These are phyloP conservation scores for Fusarium sp. DNA, from an alignment of 2,329 filamentous ascomycete genomes.

Conservation along the genomic window DNA sequence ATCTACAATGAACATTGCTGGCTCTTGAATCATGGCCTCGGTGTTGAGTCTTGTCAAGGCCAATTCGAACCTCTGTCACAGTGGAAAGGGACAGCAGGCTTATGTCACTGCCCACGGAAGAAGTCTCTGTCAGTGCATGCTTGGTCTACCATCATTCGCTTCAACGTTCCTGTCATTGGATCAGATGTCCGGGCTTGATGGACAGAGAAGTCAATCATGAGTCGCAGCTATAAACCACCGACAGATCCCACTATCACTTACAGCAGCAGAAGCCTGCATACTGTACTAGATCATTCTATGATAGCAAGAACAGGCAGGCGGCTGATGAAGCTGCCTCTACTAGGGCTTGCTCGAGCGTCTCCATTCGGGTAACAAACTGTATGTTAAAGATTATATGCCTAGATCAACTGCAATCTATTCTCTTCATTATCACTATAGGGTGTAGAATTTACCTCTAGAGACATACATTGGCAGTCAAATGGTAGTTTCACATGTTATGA, in stretches of 20 bases:
- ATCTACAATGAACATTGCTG: rapidly evolving
- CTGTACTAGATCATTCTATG: rapidly evolving
- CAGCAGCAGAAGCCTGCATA: rapidly evolving
- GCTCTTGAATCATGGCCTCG: rapidly evolving
- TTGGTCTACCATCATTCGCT: rapidly evolving
- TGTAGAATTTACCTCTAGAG: not conserved
- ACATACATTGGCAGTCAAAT: not conserved
- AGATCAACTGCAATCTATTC: rapidly evolving
- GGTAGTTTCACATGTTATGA: not conserved
- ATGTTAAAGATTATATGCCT: rapidly evolving
- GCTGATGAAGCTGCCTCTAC: rapidly evolving
- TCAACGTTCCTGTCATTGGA: rapidly evolving
- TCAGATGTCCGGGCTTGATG: rapidly evolving
- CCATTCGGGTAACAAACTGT: rapidly evolving
- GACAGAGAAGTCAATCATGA: rapidly evolving
- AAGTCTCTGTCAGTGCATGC: not conserved
- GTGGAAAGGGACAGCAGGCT: too few species aligned
- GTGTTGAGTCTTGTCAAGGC: rapidly evolving
- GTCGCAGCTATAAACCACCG: rapidly evolving
- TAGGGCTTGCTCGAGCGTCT: not conserved
- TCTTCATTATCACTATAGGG: rapidly evolving
- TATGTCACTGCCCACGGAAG: rapidly evolving
- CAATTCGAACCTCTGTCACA: too few species aligned
- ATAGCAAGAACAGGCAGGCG: rapidly evolving
- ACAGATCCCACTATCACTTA: rapidly evolving